Conservation (phyloP, 2,329 filamentous ascomycete genomes). For the Epichloe sylvatica region DNA sequence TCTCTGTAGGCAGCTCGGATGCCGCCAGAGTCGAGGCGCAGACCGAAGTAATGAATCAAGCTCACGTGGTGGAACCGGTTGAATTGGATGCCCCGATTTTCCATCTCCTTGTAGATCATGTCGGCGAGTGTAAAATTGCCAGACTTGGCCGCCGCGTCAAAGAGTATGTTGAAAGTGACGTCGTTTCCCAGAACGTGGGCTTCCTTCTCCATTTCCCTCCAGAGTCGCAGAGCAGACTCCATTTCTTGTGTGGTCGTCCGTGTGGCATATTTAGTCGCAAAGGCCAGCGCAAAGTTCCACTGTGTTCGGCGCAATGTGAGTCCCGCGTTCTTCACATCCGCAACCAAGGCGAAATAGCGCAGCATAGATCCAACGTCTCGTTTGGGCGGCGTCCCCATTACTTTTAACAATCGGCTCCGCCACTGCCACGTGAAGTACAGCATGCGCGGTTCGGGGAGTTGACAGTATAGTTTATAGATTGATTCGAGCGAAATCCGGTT, state of each 20-base stretch:
- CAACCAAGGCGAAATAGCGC: conserved; percentile 69
- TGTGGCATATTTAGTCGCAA: conserved; percentile 58
- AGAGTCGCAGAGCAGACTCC: conserved; percentile 55
- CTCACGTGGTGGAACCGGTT: conserved; percentile 73
- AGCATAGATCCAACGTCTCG: conserved; percentile 51
- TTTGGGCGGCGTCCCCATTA: conserved; percentile 49
- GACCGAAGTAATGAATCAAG: conserved; percentile 71
- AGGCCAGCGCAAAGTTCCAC: conserved; percentile 75
- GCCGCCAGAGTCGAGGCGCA: conserved; percentile 57
- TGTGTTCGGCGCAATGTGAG: conserved; percentile 53
- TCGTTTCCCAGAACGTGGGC: conserved; percentile 51
- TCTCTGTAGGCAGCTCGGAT: conserved; percentile 67
- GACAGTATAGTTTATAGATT: conserved; percentile 35
- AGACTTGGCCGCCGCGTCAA: conserved; percentile 74
- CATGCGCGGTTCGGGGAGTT: conserved; percentile 39
- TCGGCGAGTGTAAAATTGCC: conserved; percentile 75
- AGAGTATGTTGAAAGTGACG: conserved; percentile 88
- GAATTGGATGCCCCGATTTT: conserved; percentile 48
- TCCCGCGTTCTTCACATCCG: conserved; percentile 65
- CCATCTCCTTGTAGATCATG: conserved; percentile 73
- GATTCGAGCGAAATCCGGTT: conserved; percentile 25
- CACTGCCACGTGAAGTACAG: conserved; percentile 33
- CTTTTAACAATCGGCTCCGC: conserved; percentile 51
- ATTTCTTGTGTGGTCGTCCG: conserved; percentile 44
- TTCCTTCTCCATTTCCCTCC: conserved; percentile 77